Percentiles rank a stretch among this genome's conserved stretches.
Evolutionary conservation across 495 filamentous ascomycete species (phyloP).

Genomic region (Trichoderma reesei): DNA sequence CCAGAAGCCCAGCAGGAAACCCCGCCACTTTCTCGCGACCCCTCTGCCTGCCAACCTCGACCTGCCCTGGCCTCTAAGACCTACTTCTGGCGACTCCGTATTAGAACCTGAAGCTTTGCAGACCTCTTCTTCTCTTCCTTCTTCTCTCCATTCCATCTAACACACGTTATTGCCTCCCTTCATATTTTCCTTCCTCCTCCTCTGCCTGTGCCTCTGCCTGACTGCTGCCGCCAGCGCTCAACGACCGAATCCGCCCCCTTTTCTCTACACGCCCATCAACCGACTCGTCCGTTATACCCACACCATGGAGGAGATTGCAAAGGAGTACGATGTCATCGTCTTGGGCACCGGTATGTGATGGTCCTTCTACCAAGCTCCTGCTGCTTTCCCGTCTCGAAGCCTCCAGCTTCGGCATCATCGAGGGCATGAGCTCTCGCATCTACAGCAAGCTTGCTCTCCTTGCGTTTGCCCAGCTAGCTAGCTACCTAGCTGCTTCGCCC

Average conservation of each 20-base stretch:
- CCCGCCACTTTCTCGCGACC: conserved; percentile 1
- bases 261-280: not conserved
- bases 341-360: conserved; percentile 75
- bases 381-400: conserved; percentile 3
- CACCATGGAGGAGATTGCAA: conserved; percentile 88
- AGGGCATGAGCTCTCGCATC: conserved; percentile 10
- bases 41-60: not conserved
- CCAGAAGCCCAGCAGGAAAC: not conserved
- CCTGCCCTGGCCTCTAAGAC: no score
- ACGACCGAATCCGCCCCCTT: not conserved
- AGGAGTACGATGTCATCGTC: conserved; percentile 96
- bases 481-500: not conserved
- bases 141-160: no score
- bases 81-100: not conserved
- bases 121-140: not conserved
- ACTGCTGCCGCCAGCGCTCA: not conserved
- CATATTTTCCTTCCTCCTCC: not conserved
- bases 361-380: conserved; percentile 37
- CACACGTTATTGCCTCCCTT: no score
- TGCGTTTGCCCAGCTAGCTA: not conserved
- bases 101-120: not conserved
- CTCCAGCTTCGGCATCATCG: not conserved
- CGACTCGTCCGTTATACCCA: conserved; percentile 3
- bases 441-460: conserved; percentile 11
- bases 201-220: conserved; percentile 4